phyloP scores from a whole-genome alignment of 2,329 filamentous ascomycete species.

The Colletotrichum sp. region DNA sequence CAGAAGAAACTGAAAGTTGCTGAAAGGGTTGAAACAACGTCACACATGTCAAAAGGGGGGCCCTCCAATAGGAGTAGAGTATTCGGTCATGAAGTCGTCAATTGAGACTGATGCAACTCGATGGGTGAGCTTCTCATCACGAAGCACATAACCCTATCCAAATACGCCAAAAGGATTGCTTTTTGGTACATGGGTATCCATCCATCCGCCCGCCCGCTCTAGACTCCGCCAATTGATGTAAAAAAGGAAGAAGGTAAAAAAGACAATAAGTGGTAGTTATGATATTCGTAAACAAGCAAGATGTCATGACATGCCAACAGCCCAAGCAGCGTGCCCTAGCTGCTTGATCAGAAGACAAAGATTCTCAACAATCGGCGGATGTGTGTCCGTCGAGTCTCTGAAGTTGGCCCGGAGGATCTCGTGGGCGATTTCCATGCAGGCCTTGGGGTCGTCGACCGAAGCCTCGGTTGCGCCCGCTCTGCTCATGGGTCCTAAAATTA shows the following conservation, averaged over 20 bases:
- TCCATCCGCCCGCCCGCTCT: neutral
- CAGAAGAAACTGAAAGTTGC: neutral
- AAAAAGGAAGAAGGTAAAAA: neutral
- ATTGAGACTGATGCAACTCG: neutral
- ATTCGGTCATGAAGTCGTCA: neutral
- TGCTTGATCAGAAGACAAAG: constrained; percentile 68
- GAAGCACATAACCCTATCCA: neutral
- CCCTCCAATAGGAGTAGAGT: neutral
- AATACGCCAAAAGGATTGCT: constrained; percentile 1
- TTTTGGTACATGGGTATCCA: constrained; percentile 16
- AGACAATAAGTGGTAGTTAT: neutral
- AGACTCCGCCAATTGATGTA: constrained; percentile 1
- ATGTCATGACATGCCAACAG: constrained; percentile 32
- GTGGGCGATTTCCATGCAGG: constrained; percentile 63
- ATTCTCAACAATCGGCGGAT: constrained; percentile 71
- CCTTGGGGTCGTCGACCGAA: constrained; percentile 58
- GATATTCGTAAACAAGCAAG: neutral
- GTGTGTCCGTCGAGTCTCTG: constrained; percentile 40
- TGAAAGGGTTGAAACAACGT: neutral
- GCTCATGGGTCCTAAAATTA: constrained; percentile 43
- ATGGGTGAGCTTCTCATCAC: neutral
- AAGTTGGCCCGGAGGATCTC: constrained; percentile 62
- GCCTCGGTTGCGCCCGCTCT: constrained; percentile 36
- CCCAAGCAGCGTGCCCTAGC: constrained; percentile 56
- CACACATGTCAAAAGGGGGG: neutral